These are phyloP conservation scores for Mortierella hygrophila DNA, from an alignment of 192 early-diverging fungal genomes.

Conservation along the genomic window DNA sequence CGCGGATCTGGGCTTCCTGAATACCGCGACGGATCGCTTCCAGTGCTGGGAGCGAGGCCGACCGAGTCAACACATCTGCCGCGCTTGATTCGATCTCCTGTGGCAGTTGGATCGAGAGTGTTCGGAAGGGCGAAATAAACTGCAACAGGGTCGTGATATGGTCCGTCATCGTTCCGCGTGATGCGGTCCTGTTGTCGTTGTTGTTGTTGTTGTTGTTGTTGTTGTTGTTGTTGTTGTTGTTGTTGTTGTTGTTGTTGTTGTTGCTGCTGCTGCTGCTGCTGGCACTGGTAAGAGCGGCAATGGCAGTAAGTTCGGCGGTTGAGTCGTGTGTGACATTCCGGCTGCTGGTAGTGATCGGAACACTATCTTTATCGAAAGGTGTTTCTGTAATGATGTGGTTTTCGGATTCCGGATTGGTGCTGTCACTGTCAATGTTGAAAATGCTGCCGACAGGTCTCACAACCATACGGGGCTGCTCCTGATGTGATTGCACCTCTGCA, in stretches of 20 bases:
- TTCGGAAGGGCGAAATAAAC: constrained; percentile 46
- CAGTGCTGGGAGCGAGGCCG: constrained; percentile 23
- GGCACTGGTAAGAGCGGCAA: background rate
- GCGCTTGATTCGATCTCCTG: constrained; percentile 53
- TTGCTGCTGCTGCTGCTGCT: background rate
- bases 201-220: background rate
- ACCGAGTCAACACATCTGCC: constrained; percentile 25
- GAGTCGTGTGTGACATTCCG: background rate
- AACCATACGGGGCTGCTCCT: background rate
- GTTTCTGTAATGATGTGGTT: background rate
- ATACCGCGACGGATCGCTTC: constrained; percentile 32
- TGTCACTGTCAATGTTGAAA: background rate
- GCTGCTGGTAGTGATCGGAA: background rate
- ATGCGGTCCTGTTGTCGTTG: background rate
- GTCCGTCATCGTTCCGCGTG: constrained; percentile 22
- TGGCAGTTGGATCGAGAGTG: constrained; percentile 48
- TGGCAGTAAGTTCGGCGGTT: background rate
- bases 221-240: too few relatives aligned
- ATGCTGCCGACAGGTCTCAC: background rate
- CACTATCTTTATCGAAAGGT: background rate
- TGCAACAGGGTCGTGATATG: constrained; percentile 34
- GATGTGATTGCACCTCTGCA: background rate
- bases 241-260: background rate
- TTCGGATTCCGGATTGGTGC: background rate
- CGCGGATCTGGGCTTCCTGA: constrained; percentile 27